These are phyloP conservation scores for Phytophthora pisi DNA, from an alignment of 352 stramenopile genomes.

Conservation along the genomic window DNA sequence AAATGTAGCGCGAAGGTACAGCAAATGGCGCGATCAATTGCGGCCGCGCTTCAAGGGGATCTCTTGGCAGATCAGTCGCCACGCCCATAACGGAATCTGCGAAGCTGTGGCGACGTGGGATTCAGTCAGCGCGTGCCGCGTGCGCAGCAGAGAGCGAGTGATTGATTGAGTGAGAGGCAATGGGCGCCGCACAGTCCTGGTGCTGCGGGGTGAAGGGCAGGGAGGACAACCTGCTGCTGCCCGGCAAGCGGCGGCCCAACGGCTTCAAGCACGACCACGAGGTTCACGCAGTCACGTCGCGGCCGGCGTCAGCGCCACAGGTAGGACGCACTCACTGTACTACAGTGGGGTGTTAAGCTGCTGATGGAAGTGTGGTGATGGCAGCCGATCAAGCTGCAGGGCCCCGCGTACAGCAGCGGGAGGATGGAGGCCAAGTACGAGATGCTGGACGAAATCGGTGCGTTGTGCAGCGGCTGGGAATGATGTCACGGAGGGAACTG, in stretches of 20 bases:
- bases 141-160: background rate
- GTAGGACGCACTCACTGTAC: conserved; percentile 9
- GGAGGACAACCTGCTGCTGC: conserved; percentile 43
- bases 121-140: background rate
- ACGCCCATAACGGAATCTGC: conserved; percentile 26
- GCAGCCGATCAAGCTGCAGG: conserved; percentile 79
- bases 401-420: conserved; percentile 69
- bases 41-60: conserved; percentile 16
- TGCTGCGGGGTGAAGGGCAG: conserved; percentile 52
- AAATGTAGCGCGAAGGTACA: conserved; percentile 13
- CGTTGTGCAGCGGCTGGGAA: conserved; percentile 15
- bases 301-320: conserved; percentile 43
- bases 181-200: conserved; percentile 57
- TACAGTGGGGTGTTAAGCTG: background rate
- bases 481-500: background rate
- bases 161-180: conserved; percentile 14
- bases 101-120: conserved; percentile 6
- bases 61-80: conserved; percentile 17
- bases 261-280: conserved; percentile 46
- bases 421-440: conserved; percentile 85
- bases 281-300: conserved; percentile 25
- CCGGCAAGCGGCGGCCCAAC: conserved; percentile 53
- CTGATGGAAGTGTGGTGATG: background rate
- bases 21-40: conserved; percentile 7
- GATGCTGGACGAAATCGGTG: conserved; percentile 85